Percentiles rank a stretch among this genome's conserved stretches.
These are phyloP conservation scores for Mycena belliarum DNA, from an alignment of 768 basidiomycete genomes.

Conservation along the genomic window DNA sequence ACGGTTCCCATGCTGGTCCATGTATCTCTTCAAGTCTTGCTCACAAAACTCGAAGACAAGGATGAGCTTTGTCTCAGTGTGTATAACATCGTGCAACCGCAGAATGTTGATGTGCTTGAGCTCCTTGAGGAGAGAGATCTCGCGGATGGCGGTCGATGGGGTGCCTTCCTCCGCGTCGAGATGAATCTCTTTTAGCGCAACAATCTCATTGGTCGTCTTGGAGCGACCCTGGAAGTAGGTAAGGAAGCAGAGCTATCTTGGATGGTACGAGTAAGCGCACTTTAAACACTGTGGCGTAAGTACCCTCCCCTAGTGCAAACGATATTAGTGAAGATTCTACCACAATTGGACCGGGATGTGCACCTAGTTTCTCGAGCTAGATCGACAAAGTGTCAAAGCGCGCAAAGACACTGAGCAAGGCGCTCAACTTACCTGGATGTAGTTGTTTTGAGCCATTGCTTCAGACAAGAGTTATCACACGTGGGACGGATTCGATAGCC, in stretches of 20 bases:
- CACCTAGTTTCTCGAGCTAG: slow-evolving; percentile 89
- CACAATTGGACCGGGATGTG: slow-evolving; percentile 3
- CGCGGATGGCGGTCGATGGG: slow-evolving; percentile 96
- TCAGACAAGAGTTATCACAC: background rate
- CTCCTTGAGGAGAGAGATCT: slow-evolving; percentile 99
- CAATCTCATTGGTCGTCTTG: slow-evolving; percentile 94
- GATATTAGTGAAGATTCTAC: background rate
- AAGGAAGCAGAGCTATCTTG: background rate
- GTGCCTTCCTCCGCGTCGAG: slow-evolving; percentile 99
- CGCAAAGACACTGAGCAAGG: background rate
- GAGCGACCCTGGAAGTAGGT: slow-evolving; percentile 74
- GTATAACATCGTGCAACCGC: slow-evolving; percentile 96
- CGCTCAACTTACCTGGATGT: slow-evolving; percentile 49
- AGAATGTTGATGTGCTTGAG: slow-evolving; percentile 99
- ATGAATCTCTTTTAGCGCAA: slow-evolving; percentile 98
- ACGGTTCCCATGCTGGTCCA: slow-evolving; percentile 96
- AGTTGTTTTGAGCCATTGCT: slow-evolving; percentile 43
- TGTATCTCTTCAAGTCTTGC: slow-evolving; percentile 97
- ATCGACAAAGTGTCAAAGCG: background rate
- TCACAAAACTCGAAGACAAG: slow-evolving; percentile 99
- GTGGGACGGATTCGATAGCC: background rate
- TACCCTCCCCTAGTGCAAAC: slow-evolving; percentile 73
- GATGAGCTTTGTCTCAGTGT: slow-evolving; percentile 96
- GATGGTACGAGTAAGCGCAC: slow-evolving; percentile 38
- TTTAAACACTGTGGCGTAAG: slow-evolving; percentile 96